Percentiles rank a stretch among this genome's conserved stretches.
phyloP scores from a whole-genome alignment of 306 rosid species.

The Prinsepia uniflora region DNA sequence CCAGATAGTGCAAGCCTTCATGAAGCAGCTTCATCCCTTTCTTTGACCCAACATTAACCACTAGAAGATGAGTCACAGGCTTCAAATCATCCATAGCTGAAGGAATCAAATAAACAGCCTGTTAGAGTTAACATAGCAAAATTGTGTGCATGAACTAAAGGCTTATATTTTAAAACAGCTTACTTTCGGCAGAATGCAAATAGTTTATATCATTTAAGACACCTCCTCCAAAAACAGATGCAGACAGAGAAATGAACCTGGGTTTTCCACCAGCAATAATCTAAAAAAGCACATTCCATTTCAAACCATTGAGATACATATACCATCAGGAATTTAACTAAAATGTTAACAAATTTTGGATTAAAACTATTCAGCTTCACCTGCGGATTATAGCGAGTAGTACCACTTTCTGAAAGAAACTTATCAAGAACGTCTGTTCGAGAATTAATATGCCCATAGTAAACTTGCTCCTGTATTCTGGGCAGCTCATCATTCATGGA shows the following conservation, averaged over 20 bases:
- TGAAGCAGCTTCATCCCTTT: slow-evolving; percentile 73
- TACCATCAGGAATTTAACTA: not conserved
- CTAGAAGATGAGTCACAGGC: slow-evolving; percentile 89
- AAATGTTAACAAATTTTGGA: not conserved
- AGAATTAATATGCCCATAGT: slow-evolving; percentile 86
- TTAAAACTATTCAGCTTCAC: slow-evolving; percentile 32
- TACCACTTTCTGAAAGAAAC: slow-evolving; percentile 80
- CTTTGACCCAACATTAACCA: slow-evolving; percentile 58
- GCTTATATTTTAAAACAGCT: slow-evolving; percentile 37
- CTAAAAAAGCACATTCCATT: slow-evolving; percentile 37
- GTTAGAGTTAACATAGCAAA: slow-evolving; percentile 25
- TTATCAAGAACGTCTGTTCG: slow-evolving; percentile 74
- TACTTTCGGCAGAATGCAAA: slow-evolving; percentile 87
- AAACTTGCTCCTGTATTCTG: slow-evolving; percentile 92
- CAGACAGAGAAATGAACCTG: slow-evolving; percentile 58
- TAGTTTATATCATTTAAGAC: slow-evolving; percentile 50
- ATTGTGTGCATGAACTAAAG: slow-evolving; percentile 17
- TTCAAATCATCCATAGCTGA: slow-evolving; percentile 87
- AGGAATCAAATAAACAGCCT: slow-evolving; percentile 15
- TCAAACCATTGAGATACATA: slow-evolving; percentile 10
- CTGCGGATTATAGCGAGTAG: slow-evolving; percentile 89
- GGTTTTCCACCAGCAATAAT: slow-evolving; percentile 78
- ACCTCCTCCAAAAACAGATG: slow-evolving; percentile 50
- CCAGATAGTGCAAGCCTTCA: slow-evolving; percentile 85
- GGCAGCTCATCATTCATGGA: slow-evolving; percentile 92